phyloP scores from a whole-genome alignment of 768 basidiomycete species.

The Boletellus ananas region DNA sequence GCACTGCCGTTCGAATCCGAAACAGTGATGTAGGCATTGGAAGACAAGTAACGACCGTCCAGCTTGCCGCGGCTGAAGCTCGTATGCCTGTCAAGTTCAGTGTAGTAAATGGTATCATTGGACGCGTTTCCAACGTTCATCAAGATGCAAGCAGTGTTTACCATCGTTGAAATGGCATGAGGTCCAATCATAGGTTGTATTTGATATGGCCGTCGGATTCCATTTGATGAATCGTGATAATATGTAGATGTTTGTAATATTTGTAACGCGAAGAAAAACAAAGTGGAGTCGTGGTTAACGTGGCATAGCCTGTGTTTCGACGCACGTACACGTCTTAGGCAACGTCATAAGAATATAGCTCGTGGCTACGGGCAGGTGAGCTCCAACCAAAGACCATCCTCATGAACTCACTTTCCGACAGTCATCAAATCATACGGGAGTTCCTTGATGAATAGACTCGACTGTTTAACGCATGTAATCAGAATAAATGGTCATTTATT shows the following conservation, averaged over 20 bases:
- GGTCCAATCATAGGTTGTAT: no score
- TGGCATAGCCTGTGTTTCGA: background rate
- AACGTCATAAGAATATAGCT: constrained; percentile 68
- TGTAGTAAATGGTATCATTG: background rate
- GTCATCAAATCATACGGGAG: constrained; percentile 83
- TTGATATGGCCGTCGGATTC: no score
- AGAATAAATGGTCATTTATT: background rate
- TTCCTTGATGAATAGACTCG: constrained; percentile 69
- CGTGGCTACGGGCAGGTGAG: constrained; percentile 50
- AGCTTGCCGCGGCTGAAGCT: constrained; percentile 60
- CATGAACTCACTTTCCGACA: constrained; percentile 71
- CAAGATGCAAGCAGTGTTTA: background rate
- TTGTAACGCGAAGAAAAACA: no score
- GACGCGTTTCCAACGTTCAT: background rate
- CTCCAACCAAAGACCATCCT: background rate
- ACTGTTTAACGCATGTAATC: constrained; percentile 33
- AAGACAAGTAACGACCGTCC: constrained; percentile 74
- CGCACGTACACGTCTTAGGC: constrained; percentile 58
- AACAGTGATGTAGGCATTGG: constrained; percentile 83
- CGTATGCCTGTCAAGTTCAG: constrained; percentile 40
- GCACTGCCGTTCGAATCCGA: constrained; percentile 39
- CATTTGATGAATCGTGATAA: no score
- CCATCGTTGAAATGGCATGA: no score
- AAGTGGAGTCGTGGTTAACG: constrained; percentile 4
- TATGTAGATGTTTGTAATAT: no score